These are phyloP conservation scores for Saprolegnia parasitica DNA, from an alignment of 352 stramenopile species.

Conservation along the genomic window DNA sequence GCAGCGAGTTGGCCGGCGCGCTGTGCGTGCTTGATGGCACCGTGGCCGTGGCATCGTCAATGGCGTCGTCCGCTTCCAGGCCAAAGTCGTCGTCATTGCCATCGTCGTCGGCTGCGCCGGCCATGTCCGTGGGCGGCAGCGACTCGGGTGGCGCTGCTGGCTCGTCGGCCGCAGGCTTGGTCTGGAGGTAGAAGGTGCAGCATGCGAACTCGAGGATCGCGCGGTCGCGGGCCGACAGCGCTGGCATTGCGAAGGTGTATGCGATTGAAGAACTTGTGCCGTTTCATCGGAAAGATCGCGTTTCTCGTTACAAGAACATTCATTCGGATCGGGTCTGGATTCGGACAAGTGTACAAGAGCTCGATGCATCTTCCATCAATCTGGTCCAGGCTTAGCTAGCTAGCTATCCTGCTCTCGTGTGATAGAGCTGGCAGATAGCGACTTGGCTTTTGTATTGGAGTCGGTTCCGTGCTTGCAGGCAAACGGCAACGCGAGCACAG, in stretches of 20 bases:
- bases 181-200: slow-evolving; percentile 17
- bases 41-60: neutral
- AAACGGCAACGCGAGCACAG: too few species aligned
- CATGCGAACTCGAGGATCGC: slow-evolving; percentile 16
- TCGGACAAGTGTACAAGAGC: too few species aligned
- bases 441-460: too few species aligned
- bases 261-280: neutral
- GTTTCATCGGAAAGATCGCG: neutral
- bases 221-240: slow-evolving; percentile 4
- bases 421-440: too few species aligned
- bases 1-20: neutral
- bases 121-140: neutral
- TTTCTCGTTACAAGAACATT: neutral
- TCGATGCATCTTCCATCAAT: too few species aligned
- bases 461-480: too few species aligned
- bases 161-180: neutral
- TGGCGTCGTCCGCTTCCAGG: too few species aligned
- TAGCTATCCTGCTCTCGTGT: too few species aligned
- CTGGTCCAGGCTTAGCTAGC: too few species aligned
- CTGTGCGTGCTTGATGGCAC: neutral
- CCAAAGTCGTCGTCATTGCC: neutral
- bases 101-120: neutral
- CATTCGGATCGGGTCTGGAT: too few species aligned
- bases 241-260: neutral
- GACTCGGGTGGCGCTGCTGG: neutral